Evolutionary conservation across 1,139 yeast species (phyloP).

Genomic region (Saccharomyces hybrid): DNA sequence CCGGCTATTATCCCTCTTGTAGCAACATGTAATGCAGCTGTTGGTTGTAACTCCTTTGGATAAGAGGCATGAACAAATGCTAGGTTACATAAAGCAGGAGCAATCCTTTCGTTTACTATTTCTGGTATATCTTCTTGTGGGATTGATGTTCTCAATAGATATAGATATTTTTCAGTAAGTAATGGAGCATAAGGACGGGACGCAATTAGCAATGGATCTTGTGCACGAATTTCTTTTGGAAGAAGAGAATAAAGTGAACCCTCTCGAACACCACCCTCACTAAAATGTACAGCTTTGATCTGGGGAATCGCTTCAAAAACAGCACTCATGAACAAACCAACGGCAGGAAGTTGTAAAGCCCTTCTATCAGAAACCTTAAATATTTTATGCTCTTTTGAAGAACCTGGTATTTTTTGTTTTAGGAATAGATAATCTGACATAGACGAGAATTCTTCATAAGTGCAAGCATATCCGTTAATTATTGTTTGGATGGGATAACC

Average conservation of each 20-base stretch:
- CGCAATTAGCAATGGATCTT: slow-evolving; percentile 58
- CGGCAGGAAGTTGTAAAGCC: slow-evolving; percentile 56
- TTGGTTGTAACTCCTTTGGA: slow-evolving; percentile 64
- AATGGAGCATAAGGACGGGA: slow-evolving; percentile 59
- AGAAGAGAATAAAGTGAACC: slow-evolving; percentile 56
- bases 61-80: slow-evolving; percentile 66
- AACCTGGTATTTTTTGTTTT: slow-evolving; percentile 36
- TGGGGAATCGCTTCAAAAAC: slow-evolving; percentile 51
- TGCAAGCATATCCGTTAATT: slow-evolving; percentile 55
- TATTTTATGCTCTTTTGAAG: slow-evolving; percentile 32
- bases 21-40: slow-evolving; percentile 58
- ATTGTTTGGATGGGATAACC: slow-evolving; percentile 54
- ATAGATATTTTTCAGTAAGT: slow-evolving; percentile 44
- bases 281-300: slow-evolving; percentile 51
- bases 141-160: slow-evolving; percentile 43
- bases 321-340: slow-evolving; percentile 51
- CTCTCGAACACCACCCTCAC: slow-evolving; percentile 67
- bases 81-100: slow-evolving; percentile 58
- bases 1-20: slow-evolving; percentile 63
- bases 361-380: slow-evolving; percentile 56
- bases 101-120: slow-evolving; percentile 48
- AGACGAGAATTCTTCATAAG: slow-evolving; percentile 41
- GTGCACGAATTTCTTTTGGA: slow-evolving; percentile 44
- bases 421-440: slow-evolving; percentile 43
- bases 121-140: slow-evolving; percentile 46